These are phyloP conservation scores for Trametes coccinea DNA, from an alignment of 768 basidiomycete species.

Conservation along the genomic window DNA sequence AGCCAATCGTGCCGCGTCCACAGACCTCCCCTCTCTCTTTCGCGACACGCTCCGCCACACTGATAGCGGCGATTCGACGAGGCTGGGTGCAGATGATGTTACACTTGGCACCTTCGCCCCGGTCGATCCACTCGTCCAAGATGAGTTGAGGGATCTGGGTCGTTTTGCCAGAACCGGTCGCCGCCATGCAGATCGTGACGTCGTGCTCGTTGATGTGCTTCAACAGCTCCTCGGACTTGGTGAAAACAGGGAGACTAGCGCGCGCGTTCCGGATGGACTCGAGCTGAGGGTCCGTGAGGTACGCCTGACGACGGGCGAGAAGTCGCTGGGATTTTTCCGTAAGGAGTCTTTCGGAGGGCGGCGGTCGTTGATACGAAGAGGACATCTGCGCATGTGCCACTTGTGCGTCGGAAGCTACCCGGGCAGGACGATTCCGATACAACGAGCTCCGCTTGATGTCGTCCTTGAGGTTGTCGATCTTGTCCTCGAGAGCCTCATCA, in stretches of 20 bases:
- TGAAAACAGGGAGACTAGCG: slow-evolving; percentile 71
- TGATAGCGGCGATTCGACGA: slow-evolving; percentile 86
- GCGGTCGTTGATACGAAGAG: slow-evolving; percentile 29
- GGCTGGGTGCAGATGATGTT: slow-evolving; percentile 95
- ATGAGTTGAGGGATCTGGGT: slow-evolving; percentile 94
- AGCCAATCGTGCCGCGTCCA: slow-evolving; percentile 69
- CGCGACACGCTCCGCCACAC: slow-evolving; percentile 87
- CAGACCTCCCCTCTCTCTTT: slow-evolving; percentile 78
- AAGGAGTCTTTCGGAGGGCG: slow-evolving; percentile 32
- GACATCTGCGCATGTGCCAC: slow-evolving; percentile 8
- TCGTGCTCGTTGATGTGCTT: slow-evolving; percentile 72
- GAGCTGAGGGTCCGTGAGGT: slow-evolving; percentile 59
- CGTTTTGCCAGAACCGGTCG: slow-evolving; percentile 92
- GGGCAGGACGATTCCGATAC: slow-evolving; percentile 60
- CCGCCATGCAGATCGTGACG: slow-evolving; percentile 87
- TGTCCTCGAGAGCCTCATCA: slow-evolving; percentile 61
- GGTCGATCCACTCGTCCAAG: slow-evolving; percentile 77
- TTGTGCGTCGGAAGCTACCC: background rate
- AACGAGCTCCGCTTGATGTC: slow-evolving; percentile 65
- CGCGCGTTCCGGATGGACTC: slow-evolving; percentile 70
- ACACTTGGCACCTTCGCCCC: slow-evolving; percentile 78
- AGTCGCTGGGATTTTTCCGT: slow-evolving; percentile 62
- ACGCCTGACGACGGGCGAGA: slow-evolving; percentile 51
- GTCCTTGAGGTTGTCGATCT: slow-evolving; percentile 66
- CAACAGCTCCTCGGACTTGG: slow-evolving; percentile 65